phyloP scores from a whole-genome alignment of 2,329 filamentous ascomycete species.

The Fonsecaea monophora region DNA sequence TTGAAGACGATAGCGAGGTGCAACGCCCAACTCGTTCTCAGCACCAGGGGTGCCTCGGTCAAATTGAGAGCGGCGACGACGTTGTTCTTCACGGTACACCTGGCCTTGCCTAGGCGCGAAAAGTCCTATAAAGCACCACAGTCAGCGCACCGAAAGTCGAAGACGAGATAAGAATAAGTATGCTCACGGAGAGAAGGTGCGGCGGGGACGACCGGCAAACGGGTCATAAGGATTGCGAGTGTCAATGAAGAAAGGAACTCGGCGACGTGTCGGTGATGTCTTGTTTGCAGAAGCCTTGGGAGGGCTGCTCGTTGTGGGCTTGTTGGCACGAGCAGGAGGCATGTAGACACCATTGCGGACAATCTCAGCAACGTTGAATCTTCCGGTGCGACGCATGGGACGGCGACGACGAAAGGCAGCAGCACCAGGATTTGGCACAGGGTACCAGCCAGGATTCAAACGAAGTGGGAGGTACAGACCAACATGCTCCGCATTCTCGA shows the following conservation, averaged over 20 bases:
- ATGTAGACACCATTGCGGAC: constrained; percentile 25
- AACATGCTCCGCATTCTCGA: constrained; percentile 83
- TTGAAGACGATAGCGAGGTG: constrained; percentile 38
- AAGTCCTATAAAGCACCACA: constrained; percentile 61
- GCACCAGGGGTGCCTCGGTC: constrained; percentile 80
- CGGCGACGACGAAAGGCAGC: constrained; percentile 9
- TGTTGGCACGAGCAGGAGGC: constrained; percentile 30
- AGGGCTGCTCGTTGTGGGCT: not conserved
- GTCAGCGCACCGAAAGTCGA: constrained; percentile 20
- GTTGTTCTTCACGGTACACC: constrained; percentile 75
- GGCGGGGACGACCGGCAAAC: constrained; percentile 30
- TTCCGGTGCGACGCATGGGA: constrained; percentile 16
- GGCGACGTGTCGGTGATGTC: constrained; percentile 10
- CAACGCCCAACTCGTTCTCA: constrained; percentile 63
- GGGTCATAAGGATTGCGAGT: constrained; percentile 31
- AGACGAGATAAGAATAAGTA: constrained; percentile 21
- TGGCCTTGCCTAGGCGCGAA: constrained; percentile 81
- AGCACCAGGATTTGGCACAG: not conserved
- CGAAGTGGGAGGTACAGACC: constrained; percentile 60
- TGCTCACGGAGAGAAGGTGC: constrained; percentile 31
- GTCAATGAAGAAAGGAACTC: constrained; percentile 22
- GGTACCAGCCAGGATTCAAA: not conserved
- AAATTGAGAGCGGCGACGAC: constrained; percentile 76
- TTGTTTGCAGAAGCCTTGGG: constrained; percentile 9
- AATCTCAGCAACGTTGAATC: constrained; percentile 7